Evolutionary conservation across 1,284 basidiomycete genomes (phyloP).

Genomic region (Mycena citricolor): DNA sequence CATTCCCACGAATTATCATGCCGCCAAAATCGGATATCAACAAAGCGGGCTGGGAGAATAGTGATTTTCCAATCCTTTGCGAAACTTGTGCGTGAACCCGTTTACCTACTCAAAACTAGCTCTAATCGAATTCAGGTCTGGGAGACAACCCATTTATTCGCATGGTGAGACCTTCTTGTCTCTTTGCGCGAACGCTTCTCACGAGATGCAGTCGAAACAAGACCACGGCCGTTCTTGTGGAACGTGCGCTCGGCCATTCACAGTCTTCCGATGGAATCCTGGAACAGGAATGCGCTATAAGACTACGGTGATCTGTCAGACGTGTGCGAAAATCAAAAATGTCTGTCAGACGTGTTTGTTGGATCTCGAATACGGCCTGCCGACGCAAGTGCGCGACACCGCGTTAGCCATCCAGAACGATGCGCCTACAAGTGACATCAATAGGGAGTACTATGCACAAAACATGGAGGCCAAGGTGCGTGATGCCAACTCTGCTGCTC

Average conservation of each 20-base stretch:
- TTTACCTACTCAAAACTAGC: constrained; percentile 17
- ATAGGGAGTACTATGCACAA: constrained; percentile 96
- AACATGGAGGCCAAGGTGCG: constrained; percentile 87
- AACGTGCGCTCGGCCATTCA: constrained; percentile 94
- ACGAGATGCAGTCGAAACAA: constrained; percentile 78
- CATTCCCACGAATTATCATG: constrained; percentile 35
- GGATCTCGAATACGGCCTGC: constrained; percentile 94
- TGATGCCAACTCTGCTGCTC: too few relatives aligned
- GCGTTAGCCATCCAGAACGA: constrained; percentile 86
- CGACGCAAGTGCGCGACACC: constrained; percentile 96
- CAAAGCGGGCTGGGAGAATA: constrained; percentile 89
- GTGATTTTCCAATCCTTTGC: constrained; percentile 88
- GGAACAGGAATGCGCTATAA: constrained; percentile 93
- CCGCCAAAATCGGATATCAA: constrained; percentile 82
- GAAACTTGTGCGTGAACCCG: constrained; percentile 74
- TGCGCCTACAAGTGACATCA: constrained; percentile 94
- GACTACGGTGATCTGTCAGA: constrained; percentile 97
- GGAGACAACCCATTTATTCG: constrained; percentile 87
- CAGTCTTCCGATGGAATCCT: constrained; percentile 98
- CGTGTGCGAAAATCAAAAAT: constrained; percentile 98
- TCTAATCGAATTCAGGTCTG: constrained; percentile 54
- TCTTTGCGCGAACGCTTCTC: constrained; percentile 5
- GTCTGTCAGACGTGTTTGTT: constrained; percentile 98
- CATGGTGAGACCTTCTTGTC: constrained; percentile 59
- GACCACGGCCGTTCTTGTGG: constrained; percentile 94